Base-by-base conservation (phyloP, 163 green algal species). In the Volvox carteri region DNA sequence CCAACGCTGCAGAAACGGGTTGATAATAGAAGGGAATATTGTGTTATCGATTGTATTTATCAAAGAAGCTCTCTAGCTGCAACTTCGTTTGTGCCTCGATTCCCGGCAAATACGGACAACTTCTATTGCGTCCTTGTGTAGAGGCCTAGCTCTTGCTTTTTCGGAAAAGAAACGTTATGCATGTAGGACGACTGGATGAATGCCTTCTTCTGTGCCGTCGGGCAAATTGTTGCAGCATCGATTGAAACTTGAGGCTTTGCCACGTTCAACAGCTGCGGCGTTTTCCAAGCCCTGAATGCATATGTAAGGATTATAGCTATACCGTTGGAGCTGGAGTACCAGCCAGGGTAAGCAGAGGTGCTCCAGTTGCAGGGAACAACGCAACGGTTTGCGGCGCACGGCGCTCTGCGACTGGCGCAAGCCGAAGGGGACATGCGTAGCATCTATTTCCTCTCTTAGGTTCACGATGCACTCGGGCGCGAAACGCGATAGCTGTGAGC, bases 311-410 rank as follows among this genome's bases (percentile, higher is more conserved):
- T 21, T 12, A 8, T 28, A 42, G n/a, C 28, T 74, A 42, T 65
- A 25, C 28, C 28, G 54, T 23, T 76, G 33, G 70, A 78, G 70
- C 70, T 78, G 70, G 70, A 54, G 35, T 4, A 78, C 14, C 67
- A 39, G 67, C 33, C 67, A 78, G 37, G 70, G 70, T 78, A 48
- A 76, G 67, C 33, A 21, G 70, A 35, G 39, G 7, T 39, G 42
- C 9, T 52, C 70, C 54, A 54, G 67, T 52, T 50, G 67, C 35
- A 77, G 70, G 70, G 33, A 76, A 37, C 67, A 76, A 37, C n/a
- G 28, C 23, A 37, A 37, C 60, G 60, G 60, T 39, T 48, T 76
- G 67, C 67, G 67, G 67, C 67, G 67, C 67, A 30, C 46, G 16
- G 67, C 67, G 67, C 35, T 72, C 60, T 72, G 60, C 60, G 60